Conservation (phyloP, 2,329 filamentous ascomycete genomes). For the Nectriaceae sp. region DNA sequence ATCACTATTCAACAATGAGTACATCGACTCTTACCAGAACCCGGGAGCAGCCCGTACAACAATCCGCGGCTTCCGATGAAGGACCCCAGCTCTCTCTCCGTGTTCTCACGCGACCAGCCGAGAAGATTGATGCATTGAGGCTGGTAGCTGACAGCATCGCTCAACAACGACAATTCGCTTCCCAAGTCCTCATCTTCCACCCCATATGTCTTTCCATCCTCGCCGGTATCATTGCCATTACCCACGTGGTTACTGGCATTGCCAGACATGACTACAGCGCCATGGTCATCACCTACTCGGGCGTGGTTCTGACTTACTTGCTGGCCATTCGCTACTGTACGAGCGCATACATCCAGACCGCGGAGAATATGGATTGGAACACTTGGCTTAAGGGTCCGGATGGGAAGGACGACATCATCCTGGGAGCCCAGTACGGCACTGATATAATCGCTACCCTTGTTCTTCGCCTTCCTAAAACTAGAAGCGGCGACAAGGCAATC, state of each 20-base stretch:
- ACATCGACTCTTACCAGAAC: not conserved
- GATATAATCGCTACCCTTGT: conserved; percentile 73
- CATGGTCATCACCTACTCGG: conserved; percentile 56
- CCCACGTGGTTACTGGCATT: conserved; percentile 42
- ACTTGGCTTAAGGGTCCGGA: conserved; percentile 49
- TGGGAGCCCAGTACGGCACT: conserved; percentile 66
- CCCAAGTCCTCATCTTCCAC: conserved; percentile 64
- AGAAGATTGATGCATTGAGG: conserved; percentile 67
- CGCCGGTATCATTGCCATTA: conserved; percentile 37
- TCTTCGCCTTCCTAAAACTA: conserved; percentile 51
- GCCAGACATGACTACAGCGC: conserved; percentile 53
- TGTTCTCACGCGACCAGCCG: conserved; percentile 50
- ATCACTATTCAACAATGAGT: not conserved
- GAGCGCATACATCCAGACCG: conserved; percentile 61
- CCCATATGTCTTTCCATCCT: conserved; percentile 52
- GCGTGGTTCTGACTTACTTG: conserved; percentile 64
- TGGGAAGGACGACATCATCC: conserved; percentile 52
- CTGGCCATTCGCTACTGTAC: conserved; percentile 62
- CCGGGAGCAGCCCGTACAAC: conserved; percentile 9
- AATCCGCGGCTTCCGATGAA: conserved; percentile 22
- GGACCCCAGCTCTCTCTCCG: conserved; percentile 65
- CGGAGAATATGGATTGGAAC: conserved; percentile 64
- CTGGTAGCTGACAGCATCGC: conserved; percentile 80
- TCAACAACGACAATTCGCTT: conserved; percentile 74
- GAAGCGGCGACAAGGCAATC: conserved; percentile 48